These are phyloP conservation scores for Serpula lacrymans DNA, from an alignment of 768 basidiomycete species.

Conservation along the genomic window DNA sequence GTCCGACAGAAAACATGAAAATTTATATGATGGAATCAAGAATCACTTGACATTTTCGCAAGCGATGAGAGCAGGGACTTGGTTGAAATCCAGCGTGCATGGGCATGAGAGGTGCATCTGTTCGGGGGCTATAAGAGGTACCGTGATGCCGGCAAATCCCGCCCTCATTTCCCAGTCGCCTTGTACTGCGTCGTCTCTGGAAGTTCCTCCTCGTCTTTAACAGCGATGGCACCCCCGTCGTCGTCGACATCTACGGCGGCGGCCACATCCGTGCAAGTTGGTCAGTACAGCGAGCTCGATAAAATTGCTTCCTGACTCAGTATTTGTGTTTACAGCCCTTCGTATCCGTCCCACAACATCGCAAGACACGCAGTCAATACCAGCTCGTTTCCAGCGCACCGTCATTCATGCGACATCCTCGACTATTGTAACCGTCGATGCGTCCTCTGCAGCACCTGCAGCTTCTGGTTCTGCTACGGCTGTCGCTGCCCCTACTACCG, in stretches of 20 bases:
- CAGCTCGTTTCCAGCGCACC: constrained; percentile 89
- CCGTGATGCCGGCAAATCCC: not conserved
- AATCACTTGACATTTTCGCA: too few relatives aligned
- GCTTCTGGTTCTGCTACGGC: constrained; percentile 48
- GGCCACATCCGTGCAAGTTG: constrained; percentile 92
- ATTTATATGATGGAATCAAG: too few relatives aligned
- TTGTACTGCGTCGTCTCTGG: constrained; percentile 1
- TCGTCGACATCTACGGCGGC: constrained; percentile 56
- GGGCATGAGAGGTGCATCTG: too few relatives aligned
- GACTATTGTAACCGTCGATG: constrained; percentile 82
- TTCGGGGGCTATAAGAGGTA: not conserved
- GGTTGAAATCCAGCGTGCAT: too few relatives aligned
- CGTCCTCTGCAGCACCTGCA: constrained; percentile 49
- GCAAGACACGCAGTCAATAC: constrained; percentile 83
- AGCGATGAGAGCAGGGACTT: too few relatives aligned
- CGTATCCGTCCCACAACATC: constrained; percentile 86
- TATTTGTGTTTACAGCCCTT: constrained; percentile 50
- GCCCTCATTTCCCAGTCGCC: not conserved
- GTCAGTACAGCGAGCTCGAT: too few relatives aligned
- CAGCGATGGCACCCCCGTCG: constrained; percentile 71
- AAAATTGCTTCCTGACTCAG: not conserved
- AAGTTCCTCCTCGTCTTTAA: constrained; percentile 16
- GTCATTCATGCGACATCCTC: constrained; percentile 76
- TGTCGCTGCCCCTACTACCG: constrained; percentile 43
- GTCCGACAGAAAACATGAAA: too few relatives aligned